phyloP scores from a whole-genome alignment of 2,329 filamentous ascomycete species.

The Sclerotinia borealis region DNA sequence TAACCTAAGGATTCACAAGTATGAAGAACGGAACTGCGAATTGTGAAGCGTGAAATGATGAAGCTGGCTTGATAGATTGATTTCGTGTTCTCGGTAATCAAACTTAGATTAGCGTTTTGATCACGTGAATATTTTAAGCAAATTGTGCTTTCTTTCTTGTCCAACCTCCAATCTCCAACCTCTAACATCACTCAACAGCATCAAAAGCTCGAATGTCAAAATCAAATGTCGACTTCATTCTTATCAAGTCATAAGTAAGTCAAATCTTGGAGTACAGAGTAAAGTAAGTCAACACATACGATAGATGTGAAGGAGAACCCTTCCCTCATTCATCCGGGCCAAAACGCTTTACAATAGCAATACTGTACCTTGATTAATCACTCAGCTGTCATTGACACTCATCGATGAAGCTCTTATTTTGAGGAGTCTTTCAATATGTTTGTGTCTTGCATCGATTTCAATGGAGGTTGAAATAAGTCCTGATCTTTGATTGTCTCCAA shows the following conservation, averaged over 20 bases:
- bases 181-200: neutral
- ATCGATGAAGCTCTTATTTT: slow-evolving; percentile 38
- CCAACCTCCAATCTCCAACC: neutral
- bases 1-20: neutral
- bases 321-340: neutral
- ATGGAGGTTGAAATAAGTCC: slow-evolving; percentile 37
- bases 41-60: no score
- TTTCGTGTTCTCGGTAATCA: neutral
- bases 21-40: neutral
- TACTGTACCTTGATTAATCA: slow-evolving; percentile 39
- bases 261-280: neutral
- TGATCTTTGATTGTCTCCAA: slow-evolving; percentile 28
- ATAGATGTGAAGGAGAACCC: neutral
- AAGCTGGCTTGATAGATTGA: slow-evolving; percentile 7
- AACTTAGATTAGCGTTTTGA: neutral
- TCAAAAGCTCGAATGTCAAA: no score
- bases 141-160: neutral
- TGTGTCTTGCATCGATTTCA: slow-evolving; percentile 42
- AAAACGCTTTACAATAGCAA: slow-evolving; percentile 18
- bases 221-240: neutral
- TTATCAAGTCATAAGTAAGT: neutral
- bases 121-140: neutral
- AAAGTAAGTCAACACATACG: neutral
- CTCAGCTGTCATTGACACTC: slow-evolving; percentile 37
- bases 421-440: slow-evolving; percentile 38